Base-by-base conservation (phyloP, 208 protist species). In the Acanthamoeba healyi region DNA sequence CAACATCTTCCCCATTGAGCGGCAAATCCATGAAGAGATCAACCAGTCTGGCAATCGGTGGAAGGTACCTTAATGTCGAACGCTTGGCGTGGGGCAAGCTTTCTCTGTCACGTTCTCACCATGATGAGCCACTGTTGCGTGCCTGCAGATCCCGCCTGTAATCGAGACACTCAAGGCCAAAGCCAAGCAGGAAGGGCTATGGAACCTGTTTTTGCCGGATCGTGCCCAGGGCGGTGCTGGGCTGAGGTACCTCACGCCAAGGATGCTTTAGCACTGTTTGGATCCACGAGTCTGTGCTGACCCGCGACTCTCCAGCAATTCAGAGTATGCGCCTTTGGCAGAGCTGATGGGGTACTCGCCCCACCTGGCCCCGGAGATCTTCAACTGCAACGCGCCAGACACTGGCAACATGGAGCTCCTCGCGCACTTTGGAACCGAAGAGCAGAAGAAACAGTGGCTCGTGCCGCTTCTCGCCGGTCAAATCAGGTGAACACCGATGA, bases 401-500 rank as follows among this genome's bases (percentile, higher is more conserved):
- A 98, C 97, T 1, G 98, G 98, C 40, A 98, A 98, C 95, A 98
- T 98, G 97, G 98, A 98, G 91, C 92, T 98, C 7, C 95, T 97
- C 5, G 58, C 63, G 3, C 65, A 74, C 72, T 95, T 97, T 94
- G 97, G 97, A 38, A 97, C 95, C 10, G 17, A n/a, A 7, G 77
- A 95, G 72, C 97, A 98, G 89, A 95, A 98, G 93, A 34, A 94
- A 24, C 1, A 94, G 36, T 98, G 96, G 96, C 95, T 98, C 44
- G 74, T 36, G 36, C 97, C 97, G 40, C 91, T 98, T n/a, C 92
- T 98, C 1, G 91, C 94, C 6, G 97, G 97, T 26, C 29, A 95
- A 29, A 98, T 98, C 63, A 49, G 67, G 67, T 79, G 17, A 65
- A 19, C 58, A 65, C n/a, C n/a, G n/a, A n/a, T n/a, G n/a, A n/a